Evolutionary conservation across 257 asterid species (phyloP).

Genomic region (Osmanthus fragrans): DNA sequence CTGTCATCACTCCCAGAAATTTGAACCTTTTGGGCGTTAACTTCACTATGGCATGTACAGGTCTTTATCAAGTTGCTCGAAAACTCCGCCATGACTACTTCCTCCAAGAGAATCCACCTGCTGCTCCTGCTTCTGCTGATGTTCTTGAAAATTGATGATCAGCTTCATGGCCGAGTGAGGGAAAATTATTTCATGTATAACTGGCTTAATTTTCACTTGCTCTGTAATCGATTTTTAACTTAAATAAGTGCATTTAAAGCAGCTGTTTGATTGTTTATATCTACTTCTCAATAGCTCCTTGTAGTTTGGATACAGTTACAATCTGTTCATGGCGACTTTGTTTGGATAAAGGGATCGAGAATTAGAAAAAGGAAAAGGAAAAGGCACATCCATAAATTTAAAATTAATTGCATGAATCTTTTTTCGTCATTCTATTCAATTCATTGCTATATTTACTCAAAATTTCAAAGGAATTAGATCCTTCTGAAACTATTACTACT

Average conservation of each 20-base stretch:
- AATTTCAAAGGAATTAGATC: no score
- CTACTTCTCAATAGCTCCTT: neutral
- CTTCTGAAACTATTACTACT: no score
- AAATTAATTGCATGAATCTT: no score
- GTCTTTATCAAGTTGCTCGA: conserved; percentile 48
- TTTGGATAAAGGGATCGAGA: no score
- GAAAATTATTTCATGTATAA: neutral
- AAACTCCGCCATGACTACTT: conserved; percentile 40
- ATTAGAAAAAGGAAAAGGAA: no score
- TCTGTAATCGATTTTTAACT: neutral
- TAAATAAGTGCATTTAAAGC: neutral
- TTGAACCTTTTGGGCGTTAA: conserved; percentile 54
- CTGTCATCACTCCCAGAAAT: conserved; percentile 52
- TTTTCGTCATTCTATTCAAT: no score
- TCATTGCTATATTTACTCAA: no score
- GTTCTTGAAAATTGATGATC: no score
- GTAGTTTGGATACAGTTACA: no score
- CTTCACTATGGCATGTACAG: conserved; percentile 57
- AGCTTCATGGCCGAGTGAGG: no score
- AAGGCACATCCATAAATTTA: no score
- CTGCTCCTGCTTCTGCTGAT: neutral
- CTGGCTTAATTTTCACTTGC: neutral
- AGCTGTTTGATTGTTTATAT: neutral
- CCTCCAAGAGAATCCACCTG: neutral
- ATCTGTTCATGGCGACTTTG: no score